These are phyloP conservation scores for Rubia yunnanensis DNA, from an alignment of 257 asterid genomes.

Conservation along the genomic window DNA sequence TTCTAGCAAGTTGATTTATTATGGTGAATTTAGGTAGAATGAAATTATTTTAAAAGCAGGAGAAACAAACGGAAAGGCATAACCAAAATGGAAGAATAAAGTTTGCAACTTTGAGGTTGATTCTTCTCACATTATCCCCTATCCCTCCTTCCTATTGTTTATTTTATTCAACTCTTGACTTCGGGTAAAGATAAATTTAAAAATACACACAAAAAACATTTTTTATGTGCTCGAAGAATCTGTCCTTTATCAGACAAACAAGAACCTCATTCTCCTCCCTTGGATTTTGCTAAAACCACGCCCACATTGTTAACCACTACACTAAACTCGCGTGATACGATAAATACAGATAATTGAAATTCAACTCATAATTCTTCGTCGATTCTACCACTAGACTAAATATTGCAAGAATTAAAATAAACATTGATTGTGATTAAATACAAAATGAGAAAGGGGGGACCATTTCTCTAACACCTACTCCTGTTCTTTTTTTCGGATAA, in stretches of 20 bases:
- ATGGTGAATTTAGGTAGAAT: no score
- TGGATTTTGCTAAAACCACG: constrained; percentile 7
- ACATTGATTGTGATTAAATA: not conserved
- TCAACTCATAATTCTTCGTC: no score
- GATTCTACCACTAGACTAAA: no score
- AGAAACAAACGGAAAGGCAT: not conserved
- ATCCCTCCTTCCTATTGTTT: not conserved
- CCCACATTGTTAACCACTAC: not conserved
- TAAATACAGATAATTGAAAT: no score
- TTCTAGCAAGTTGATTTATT: no score
- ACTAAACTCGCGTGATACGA: not conserved
- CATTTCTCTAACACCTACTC: constrained; percentile 12
- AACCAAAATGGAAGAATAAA: constrained; percentile 9
- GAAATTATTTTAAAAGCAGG: no score
- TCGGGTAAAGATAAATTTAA: constrained; percentile 3
- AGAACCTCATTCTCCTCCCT: constrained; percentile 64
- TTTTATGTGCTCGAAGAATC: constrained; percentile 24
- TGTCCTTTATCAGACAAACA: constrained; percentile 19
- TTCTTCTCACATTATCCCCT: constrained; percentile 11
- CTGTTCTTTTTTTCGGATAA: constrained; percentile 17
- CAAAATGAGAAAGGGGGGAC: not conserved
- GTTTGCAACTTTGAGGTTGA: constrained; percentile 11
- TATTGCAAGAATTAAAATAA: no score
- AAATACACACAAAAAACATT: constrained; percentile 4
- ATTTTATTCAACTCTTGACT: constrained; percentile 10